Conservation (phyloP, 2,329 filamentous ascomycete species). For the Colletotrichum musicola region DNA sequence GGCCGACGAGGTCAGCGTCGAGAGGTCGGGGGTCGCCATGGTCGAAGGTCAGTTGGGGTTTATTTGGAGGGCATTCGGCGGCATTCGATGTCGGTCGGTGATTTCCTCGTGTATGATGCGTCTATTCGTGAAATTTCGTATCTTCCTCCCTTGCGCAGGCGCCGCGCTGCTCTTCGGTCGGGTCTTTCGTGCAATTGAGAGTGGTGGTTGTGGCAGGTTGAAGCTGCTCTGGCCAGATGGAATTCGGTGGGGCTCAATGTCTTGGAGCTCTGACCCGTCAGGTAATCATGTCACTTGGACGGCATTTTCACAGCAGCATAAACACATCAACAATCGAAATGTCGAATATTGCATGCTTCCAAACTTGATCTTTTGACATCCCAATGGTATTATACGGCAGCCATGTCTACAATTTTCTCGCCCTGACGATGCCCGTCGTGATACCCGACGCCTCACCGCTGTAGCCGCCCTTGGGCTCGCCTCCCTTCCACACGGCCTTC, state of each 20-base stretch:
- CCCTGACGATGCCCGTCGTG: conserved; percentile 93
- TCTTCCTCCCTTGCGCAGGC: no score
- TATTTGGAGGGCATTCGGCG: background rate
- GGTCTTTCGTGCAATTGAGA: no score
- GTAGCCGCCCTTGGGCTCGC: conserved; percentile 87
- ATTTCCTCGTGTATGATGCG: background rate
- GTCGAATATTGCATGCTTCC: background rate
- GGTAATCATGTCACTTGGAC: no score
- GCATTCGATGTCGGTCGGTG: background rate
- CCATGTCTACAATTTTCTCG: conserved; percentile 80
- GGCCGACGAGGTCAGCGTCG: conserved; percentile 61
- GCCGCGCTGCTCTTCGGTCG: no score
- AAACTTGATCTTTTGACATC: conserved; percentile 12
- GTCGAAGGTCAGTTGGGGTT: background rate
- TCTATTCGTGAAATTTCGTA: background rate
- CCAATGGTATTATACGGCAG: conserved; percentile 38
- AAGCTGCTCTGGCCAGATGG: conserved; percentile 35
- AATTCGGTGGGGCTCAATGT: conserved; percentile 29
- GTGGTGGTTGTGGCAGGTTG: background rate
- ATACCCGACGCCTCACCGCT: conserved; percentile 94
- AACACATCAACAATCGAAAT: no score
- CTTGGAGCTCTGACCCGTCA: conserved; percentile 17
- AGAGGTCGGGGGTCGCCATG: conserved; percentile 57
- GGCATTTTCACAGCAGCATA: no score
- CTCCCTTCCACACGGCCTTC: conserved; percentile 87